Conservation (phyloP, 2,329 filamentous ascomycete genomes). For the Diaporthe sp. region DNA sequence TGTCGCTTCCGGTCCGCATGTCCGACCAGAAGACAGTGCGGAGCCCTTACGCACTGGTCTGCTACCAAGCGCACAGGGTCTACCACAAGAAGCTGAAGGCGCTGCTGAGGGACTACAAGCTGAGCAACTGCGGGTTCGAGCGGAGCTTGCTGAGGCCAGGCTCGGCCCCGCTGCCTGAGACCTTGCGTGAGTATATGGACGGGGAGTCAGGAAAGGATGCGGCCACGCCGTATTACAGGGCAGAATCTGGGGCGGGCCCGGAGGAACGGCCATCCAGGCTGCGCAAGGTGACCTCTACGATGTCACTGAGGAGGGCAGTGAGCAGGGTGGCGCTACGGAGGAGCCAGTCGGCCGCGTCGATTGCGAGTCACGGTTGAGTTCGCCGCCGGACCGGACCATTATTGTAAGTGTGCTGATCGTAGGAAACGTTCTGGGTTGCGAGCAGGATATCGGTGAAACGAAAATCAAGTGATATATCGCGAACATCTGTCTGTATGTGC, state of each 20-base stretch:
- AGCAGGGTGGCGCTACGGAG: conserved; percentile 24
- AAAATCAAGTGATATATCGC: conserved; percentile 11
- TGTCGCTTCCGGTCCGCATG: conserved; percentile 17
- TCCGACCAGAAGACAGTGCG: conserved; percentile 19
- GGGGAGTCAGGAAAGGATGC: conserved; percentile 15
- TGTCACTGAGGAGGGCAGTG: conserved; percentile 24
- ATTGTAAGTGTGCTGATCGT: background rate
- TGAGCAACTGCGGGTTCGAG: conserved; percentile 4
- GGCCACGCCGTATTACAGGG: conserved; percentile 13
- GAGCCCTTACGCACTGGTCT: conserved; percentile 23
- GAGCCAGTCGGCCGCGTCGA: conserved; percentile 12
- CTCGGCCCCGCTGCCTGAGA: conserved; percentile 25
- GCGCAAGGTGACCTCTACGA: conserved; percentile 19
- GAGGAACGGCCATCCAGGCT: background rate
- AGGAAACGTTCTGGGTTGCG: conserved; percentile 20
- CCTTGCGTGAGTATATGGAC: conserved; percentile 16
- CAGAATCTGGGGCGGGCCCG: background rate
- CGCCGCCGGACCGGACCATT: background rate
- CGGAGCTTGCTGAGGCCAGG: conserved; percentile 20
- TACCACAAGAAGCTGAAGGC: conserved; percentile 31
- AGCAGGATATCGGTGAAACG: background rate
- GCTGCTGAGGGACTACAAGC: conserved; percentile 21
- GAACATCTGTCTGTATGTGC: background rate
- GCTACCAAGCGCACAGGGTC: conserved; percentile 28
- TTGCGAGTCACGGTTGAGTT: background rate